A percentile compares a stretch with the other conserved stretches of the same genome.
Evolutionary conservation across 257 asterid genomes (phyloP).

Genomic region (Jacaranda copaia): DNA sequence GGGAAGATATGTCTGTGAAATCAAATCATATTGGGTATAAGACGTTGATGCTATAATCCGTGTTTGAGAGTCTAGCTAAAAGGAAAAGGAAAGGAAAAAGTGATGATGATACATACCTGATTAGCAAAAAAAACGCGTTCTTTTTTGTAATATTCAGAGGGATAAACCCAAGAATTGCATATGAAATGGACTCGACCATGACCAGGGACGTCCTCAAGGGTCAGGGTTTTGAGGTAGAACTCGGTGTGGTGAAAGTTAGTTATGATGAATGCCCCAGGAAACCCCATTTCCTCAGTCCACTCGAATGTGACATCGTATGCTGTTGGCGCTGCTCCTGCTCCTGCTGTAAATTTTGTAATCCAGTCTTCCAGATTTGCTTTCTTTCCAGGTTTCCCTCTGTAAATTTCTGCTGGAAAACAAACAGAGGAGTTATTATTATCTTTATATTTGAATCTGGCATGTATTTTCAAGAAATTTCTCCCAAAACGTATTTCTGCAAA

Average conservation of each 20-base stretch:
- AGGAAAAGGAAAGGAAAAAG: too few relatives aligned
- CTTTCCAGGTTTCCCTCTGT: conserved; percentile 57
- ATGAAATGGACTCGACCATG: conserved; percentile 38
- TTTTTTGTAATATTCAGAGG: conserved; percentile 23
- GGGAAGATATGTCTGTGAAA: conserved; percentile 70
- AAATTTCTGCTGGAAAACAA: conserved; percentile 28
- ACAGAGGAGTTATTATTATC: not conserved
- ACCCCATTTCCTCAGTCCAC: conserved; percentile 34
- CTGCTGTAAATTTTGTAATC: conserved; percentile 36
- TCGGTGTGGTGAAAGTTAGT: conserved; percentile 39
- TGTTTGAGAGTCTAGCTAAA: too few relatives aligned
- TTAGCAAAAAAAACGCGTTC: conserved; percentile 38
- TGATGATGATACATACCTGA: conserved; percentile 49
- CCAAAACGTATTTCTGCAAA: too few relatives aligned
- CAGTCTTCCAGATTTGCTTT: conserved; percentile 52
- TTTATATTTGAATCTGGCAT: not conserved
- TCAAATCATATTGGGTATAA: too few relatives aligned
- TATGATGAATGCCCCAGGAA: conserved; percentile 40
- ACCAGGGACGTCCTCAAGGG: conserved; percentile 43
- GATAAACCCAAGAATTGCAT: conserved; percentile 49
- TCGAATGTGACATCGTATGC: conserved; percentile 41
- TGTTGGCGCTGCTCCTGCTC: conserved; percentile 41
- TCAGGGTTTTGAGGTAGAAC: conserved; percentile 41
- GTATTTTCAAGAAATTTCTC: not conserved
- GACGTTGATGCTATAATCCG: too few relatives aligned